A percentile compares a stretch with the other conserved stretches of the same genome.
Conservation (phyloP, 1,139 yeast genomes). For the Blastobotrys elegans region DNA sequence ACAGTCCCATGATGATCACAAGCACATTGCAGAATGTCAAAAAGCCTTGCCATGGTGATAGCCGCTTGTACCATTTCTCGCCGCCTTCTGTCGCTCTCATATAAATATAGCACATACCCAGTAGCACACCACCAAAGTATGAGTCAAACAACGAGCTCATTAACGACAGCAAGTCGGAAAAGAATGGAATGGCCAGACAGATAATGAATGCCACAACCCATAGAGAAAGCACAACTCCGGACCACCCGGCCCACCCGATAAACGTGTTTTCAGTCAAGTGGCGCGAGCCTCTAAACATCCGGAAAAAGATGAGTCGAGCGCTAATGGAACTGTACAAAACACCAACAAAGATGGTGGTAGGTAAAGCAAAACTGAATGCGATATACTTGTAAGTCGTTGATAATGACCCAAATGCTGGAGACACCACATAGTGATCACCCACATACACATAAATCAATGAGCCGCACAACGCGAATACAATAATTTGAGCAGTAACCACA, state of each 20-base stretch:
- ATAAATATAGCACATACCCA: slow-evolving; percentile 57
- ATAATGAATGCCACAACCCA: slow-evolving; percentile 55
- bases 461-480: slow-evolving; percentile 51
- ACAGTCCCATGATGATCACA: slow-evolving; percentile 44
- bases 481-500: slow-evolving; percentile 47
- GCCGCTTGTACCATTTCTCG: slow-evolving; percentile 21
- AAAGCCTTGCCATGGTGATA: slow-evolving; percentile 18
- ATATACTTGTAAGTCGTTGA: slow-evolving; percentile 44
- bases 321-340: slow-evolving; percentile 52
- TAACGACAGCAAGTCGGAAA: slow-evolving; percentile 51
- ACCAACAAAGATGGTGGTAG: slow-evolving; percentile 55
- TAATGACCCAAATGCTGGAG: slow-evolving; percentile 58
- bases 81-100: slow-evolving; percentile 27
- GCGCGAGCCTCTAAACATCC: slow-evolving; percentile 39
- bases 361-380: slow-evolving; percentile 56
- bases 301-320: slow-evolving; percentile 46
- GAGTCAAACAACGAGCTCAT: slow-evolving; percentile 63
- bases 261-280: slow-evolving; percentile 48
- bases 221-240: slow-evolving; percentile 38
- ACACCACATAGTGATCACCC: slow-evolving; percentile 49
- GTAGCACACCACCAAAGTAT: slow-evolving; percentile 60
- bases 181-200: slow-evolving; percentile 62
- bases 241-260: slow-evolving; percentile 52
- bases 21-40: slow-evolving; percentile 29
- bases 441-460: slow-evolving; percentile 54